These are phyloP conservation scores for Ulota crispa DNA, from an alignment of 225 moss, liverwort and hornwort species.

Conservation along the genomic window DNA sequence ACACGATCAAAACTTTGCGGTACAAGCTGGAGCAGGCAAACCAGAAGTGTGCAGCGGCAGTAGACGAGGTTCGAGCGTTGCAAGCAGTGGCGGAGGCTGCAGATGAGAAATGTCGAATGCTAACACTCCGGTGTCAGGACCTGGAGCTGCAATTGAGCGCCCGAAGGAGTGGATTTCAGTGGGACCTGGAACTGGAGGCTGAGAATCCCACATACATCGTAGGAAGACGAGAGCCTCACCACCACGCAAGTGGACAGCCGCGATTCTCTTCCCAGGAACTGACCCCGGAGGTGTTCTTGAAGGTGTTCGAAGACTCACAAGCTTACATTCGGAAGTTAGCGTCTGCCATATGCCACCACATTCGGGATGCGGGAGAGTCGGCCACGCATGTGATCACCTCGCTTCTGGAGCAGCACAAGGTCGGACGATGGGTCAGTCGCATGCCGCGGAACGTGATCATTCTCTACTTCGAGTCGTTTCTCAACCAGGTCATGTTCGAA, in stretches of 20 bases:
- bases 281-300: conserved; percentile 42
- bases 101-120: conserved; percentile 38
- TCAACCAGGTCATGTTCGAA: conserved; percentile 64
- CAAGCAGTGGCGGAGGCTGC: conserved; percentile 35
- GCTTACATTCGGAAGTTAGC: conserved; percentile 38
- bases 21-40: conserved; percentile 56
- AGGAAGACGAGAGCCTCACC: conserved; percentile 22
- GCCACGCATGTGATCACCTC: conserved; percentile 55
- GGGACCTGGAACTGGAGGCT: conserved; percentile 37
- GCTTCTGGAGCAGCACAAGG: conserved; percentile 58
- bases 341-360: conserved; percentile 45
- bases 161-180: conserved; percentile 28
- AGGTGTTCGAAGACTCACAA: conserved; percentile 49
- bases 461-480: conserved; percentile 60
- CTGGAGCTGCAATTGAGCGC: conserved; percentile 43
- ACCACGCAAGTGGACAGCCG: conserved; percentile 10
- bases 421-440: conserved; percentile 41
- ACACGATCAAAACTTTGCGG: conserved; percentile 55
- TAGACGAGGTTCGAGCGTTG: conserved; percentile 45
- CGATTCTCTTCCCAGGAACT: conserved; percentile 21
- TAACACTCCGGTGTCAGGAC: conserved; percentile 44
- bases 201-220: conserved; percentile 33
- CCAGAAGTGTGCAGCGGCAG: conserved; percentile 41
- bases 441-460: conserved; percentile 56
- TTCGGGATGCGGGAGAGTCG: conserved; percentile 51